These are phyloP conservation scores for Venturia aucupariae DNA, from an alignment of 2,329 filamentous ascomycete genomes.

Conservation along the genomic window DNA sequence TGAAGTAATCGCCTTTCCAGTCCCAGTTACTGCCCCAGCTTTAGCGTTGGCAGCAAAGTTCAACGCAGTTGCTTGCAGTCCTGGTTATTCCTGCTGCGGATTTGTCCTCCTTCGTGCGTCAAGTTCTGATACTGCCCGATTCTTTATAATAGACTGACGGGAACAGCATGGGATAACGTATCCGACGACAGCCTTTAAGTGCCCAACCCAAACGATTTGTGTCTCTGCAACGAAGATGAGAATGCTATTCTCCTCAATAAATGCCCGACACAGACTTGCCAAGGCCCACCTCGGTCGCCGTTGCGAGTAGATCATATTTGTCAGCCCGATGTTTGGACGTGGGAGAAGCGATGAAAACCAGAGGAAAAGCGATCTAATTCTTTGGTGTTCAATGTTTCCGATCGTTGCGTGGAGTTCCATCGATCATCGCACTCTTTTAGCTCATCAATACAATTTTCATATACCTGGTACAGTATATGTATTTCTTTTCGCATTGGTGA, in stretches of 20 bases:
- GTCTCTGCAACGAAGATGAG: background rate
- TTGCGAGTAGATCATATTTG: background rate
- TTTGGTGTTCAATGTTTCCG: too few species aligned
- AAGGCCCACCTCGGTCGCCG: background rate
- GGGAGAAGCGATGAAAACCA: too few species aligned
- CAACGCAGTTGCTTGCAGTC: background rate
- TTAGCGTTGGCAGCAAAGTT: background rate
- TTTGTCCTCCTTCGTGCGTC: background rate
- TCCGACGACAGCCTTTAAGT: background rate
- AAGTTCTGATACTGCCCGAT: background rate
- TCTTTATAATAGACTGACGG: background rate
- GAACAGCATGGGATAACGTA: background rate
- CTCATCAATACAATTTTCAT: too few species aligned
- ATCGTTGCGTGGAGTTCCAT: too few species aligned
- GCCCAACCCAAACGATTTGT: too few species aligned
- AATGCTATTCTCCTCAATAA: background rate
- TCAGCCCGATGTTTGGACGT: background rate
- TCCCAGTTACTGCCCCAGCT: background rate
- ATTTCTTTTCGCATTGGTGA: too few species aligned
- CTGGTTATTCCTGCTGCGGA: background rate
- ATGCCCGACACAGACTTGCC: background rate
- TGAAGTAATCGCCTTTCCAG: background rate
- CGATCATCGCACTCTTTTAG: too few species aligned
- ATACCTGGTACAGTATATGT: too few species aligned
- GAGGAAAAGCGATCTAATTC: too few species aligned